Evolutionary conservation across 768 basidiomycete genomes (phyloP).

Genomic region (Suillus sp.): DNA sequence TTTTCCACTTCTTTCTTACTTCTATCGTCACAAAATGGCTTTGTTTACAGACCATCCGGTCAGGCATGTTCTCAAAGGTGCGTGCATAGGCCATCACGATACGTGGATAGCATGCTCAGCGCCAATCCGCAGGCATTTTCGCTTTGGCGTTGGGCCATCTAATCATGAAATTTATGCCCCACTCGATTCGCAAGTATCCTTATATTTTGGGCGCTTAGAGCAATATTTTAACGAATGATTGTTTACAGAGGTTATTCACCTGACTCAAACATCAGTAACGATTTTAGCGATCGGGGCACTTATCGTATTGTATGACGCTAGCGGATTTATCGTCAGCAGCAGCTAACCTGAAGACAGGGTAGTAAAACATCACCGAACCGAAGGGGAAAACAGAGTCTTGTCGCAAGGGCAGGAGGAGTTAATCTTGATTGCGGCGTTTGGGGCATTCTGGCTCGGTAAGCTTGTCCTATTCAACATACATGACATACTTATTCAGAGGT

Average conservation of each 20-base stretch:
- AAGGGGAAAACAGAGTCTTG: conserved; percentile 52
- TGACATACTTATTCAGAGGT: conserved; percentile 1
- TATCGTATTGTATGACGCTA: conserved; percentile 53
- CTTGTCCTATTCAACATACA: neutral
- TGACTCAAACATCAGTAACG: conserved; percentile 76
- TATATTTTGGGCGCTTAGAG: conserved; percentile 12
- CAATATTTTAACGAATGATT: conserved; percentile 8
- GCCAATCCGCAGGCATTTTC: conserved; percentile 43
- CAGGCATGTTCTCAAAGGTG: conserved; percentile 36
- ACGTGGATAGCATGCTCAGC: conserved; percentile 3
- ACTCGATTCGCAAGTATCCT: conserved; percentile 33
- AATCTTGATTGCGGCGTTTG: conserved; percentile 69
- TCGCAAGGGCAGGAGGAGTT: conserved; percentile 75
- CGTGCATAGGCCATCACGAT: neutral
- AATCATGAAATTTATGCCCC: conserved; percentile 49
- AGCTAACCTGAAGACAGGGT: conserved; percentile 44
- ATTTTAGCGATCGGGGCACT: conserved; percentile 66
- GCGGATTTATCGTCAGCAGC: conserved; percentile 1
- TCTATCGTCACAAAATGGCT: conserved; percentile 28
- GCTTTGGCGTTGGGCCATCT: conserved; percentile 52
- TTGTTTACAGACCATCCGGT: conserved; percentile 36
- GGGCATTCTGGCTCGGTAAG: conserved; percentile 77
- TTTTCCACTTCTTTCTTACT: conserved; percentile 21
- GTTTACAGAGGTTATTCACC: conserved; percentile 56
- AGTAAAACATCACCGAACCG: conserved; percentile 63